Evolutionary conservation across 108 stramenopile genomes (phyloP), one percentile per base, ranked within the genome.

Genomic region (Skeletonema costatum): DNA sequence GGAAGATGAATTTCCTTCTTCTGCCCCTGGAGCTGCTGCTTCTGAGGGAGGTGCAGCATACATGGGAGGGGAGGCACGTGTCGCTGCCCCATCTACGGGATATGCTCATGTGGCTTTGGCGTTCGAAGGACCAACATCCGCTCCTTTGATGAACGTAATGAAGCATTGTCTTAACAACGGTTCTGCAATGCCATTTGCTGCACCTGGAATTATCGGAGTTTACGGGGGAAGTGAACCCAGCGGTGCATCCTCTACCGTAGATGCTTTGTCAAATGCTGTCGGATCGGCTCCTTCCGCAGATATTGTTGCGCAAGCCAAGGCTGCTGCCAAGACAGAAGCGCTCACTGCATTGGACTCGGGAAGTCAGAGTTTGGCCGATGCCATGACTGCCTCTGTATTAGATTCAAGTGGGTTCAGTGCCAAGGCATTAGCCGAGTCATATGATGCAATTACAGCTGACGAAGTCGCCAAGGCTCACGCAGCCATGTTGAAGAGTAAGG

Each of bases 61-160:
- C 76, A 21, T 95, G 69, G 94, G 92, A 21, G 94, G 94, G 48
- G 94, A 95, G 74, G 87, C 89, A 31, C 83, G 94, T 56, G 21
- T 95, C 19, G 73, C 85, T 66, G 87, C 91, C 50, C 93, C 91
- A 21, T 84, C 85, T 29, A 78, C 80, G 10, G 94, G 94, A 74
- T 85, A 85, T 68, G 87, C 92, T 12, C 94, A 95, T 38, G 85
- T 95, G 62, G 94, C 94, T 36, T 82, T 95, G 77, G 89, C 92
- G 65, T 93, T 95, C 70, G 65, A 81, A 32, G 88, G 84, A 42
- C 71, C 80, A 29, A 82, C 66, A 33, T 77, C 84, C 36, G 66
- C 85, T 35, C 80, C 90, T 5, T 44, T 95, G 66, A 64, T 71
- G 65, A 89, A 82, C 74, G 89, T 95, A 35, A 39, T 95, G 74